Conservation (phyloP, 495 filamentous ascomycete species). For the Pseudotulostoma volvatum region DNA sequence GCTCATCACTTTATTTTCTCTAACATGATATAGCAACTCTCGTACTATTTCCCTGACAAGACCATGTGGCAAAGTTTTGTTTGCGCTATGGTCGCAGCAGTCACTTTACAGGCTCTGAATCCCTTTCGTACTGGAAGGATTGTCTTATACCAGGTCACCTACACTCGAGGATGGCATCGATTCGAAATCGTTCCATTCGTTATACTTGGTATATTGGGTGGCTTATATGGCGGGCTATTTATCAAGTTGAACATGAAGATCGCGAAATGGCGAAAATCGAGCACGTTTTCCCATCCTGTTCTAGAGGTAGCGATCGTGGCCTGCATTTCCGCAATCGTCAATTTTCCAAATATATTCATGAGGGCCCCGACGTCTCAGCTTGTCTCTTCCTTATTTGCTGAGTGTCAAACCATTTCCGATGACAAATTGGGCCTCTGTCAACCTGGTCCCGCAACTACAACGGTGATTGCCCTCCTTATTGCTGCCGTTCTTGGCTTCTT, state of each 20-base stretch:
- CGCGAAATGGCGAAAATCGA: conserved; percentile 58
- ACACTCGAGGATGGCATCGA: conserved; percentile 80
- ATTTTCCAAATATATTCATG: conserved; percentile 93
- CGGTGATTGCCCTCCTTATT: conserved; percentile 61
- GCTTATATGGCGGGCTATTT: conserved; percentile 84
- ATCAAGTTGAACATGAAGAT: conserved; percentile 88
- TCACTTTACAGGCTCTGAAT: conserved; percentile 81
- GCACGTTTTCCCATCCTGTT: conserved; percentile 43
- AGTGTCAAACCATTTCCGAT: conserved; percentile 61
- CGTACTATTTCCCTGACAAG: conserved; percentile 97
- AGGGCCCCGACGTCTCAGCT: conserved; percentile 80
- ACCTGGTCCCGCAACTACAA: conserved; percentile 49
- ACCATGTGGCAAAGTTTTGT: conserved; percentile 99
- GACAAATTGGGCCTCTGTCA: conserved; percentile 83
- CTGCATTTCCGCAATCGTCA: conserved; percentile 68
- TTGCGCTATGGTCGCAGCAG: conserved; percentile 92
- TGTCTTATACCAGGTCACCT: conserved; percentile 92
- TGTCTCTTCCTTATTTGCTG: conserved; percentile 80
- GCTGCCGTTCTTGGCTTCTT: conserved; percentile 71
- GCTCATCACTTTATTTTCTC: conserved; percentile 3
- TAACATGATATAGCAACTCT: conserved; percentile 45
- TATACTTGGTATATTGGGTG: conserved; percentile 74
- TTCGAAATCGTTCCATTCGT: conserved; percentile 87
- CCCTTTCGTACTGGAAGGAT: conserved; percentile 94
- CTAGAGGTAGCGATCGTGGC: conserved; percentile 61